Conservation (phyloP, 148 eudicot species). For the Heliosperma pusillum region DNA sequence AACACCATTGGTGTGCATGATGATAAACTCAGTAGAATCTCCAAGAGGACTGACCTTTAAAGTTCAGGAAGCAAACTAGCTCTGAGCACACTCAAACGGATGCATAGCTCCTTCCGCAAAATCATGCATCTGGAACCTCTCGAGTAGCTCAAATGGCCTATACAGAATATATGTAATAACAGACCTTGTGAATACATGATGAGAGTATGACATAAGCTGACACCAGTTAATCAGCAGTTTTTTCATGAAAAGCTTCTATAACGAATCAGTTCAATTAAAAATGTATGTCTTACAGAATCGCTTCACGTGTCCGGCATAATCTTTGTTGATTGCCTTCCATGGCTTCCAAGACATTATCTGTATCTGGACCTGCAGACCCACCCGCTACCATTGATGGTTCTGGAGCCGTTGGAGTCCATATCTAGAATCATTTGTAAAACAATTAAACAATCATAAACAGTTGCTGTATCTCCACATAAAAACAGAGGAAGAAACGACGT, state of each 20-base stretch:
- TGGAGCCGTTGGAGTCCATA: conserved; percentile 85
- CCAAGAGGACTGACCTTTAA: conserved; percentile 13
- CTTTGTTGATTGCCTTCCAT: conserved; percentile 84
- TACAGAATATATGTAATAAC: not conserved
- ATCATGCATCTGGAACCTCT: conserved; percentile 82
- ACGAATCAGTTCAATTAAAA: not conserved
- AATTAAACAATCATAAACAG: conserved; percentile 3
- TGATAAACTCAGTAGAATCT: no score
- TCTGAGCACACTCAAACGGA: conserved; percentile 94
- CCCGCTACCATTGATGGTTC: conserved; percentile 64
- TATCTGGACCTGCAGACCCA: conserved; percentile 65
- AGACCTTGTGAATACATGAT: not conserved
- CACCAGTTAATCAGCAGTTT: not conserved
- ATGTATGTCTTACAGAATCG: conserved; percentile 54
- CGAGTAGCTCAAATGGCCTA: conserved; percentile 91
- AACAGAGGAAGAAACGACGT: not conserved
- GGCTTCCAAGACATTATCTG: conserved; percentile 57
- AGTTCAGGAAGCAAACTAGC: conserved; percentile 33
- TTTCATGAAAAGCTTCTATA: not conserved
- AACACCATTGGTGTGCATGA: no score
- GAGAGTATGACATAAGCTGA: not conserved
- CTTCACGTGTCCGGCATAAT: conserved; percentile 66
- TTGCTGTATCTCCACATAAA: not conserved
- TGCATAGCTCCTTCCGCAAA: conserved; percentile 80
- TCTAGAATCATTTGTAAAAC: conserved; percentile 35